Evolutionary conservation across 352 stramenopile species (phyloP).

Genomic region (Elongisporangium undulatum): DNA sequence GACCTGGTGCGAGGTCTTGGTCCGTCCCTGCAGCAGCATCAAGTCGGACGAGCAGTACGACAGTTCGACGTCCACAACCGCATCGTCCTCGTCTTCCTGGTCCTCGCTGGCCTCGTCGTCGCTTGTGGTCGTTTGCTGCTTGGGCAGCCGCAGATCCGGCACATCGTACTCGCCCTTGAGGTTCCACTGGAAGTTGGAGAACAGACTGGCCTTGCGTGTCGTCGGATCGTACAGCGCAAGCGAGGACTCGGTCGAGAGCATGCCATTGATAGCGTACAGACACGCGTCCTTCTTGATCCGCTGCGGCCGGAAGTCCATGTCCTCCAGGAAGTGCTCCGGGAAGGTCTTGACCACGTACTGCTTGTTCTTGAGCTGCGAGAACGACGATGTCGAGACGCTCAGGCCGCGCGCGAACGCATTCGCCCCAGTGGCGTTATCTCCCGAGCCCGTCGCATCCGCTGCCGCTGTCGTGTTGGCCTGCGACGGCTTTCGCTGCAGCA

Average conservation of each 20-base stretch:
- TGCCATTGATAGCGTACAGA: slow-evolving; percentile 71
- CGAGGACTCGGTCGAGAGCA: slow-evolving; percentile 64
- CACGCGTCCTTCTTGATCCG: slow-evolving; percentile 78
- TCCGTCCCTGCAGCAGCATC: slow-evolving; percentile 71
- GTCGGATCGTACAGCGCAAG: slow-evolving; percentile 65
- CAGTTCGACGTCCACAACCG: slow-evolving; percentile 50
- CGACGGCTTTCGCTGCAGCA: slow-evolving; percentile 12
- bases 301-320: slow-evolving; percentile 79
- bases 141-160: slow-evolving; percentile 32
- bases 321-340: slow-evolving; percentile 80
- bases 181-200: slow-evolving; percentile 79
- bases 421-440: slow-evolving; percentile 11
- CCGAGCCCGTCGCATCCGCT: neutral
- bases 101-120: slow-evolving; percentile 3
- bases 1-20: slow-evolving; percentile 19
- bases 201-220: slow-evolving; percentile 47
- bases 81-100: slow-evolving; percentile 6
- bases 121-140: neutral
- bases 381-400: slow-evolving; percentile 8
- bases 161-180: slow-evolving; percentile 66
- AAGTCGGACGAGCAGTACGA: slow-evolving; percentile 80
- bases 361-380: slow-evolving; percentile 14
- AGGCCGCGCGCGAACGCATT: slow-evolving; percentile 19
- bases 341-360: slow-evolving; percentile 80
- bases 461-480: slow-evolving; percentile 7